A percentile compares a stretch with the other conserved stretches of the same genome.
These are phyloP conservation scores for Ceriops decandra DNA, from an alignment of 345 rosid species.

Conservation along the genomic window DNA sequence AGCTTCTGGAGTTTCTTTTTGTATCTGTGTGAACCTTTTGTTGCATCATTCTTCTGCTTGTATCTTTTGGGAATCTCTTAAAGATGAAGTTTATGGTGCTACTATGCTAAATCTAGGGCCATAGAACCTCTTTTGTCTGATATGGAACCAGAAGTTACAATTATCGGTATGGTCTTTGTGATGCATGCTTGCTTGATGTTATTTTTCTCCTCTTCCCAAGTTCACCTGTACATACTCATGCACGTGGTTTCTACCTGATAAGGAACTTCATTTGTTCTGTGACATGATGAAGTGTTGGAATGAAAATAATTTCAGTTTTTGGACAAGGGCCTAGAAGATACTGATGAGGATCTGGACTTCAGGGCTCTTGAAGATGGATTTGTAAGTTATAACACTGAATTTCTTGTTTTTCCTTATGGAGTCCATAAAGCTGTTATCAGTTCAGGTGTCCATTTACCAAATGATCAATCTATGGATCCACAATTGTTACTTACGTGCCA, in stretches of 20 bases:
- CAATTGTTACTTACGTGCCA: neutral
- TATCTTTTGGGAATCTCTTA: neutral
- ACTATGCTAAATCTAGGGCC: neutral
- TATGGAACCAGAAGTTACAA: neutral
- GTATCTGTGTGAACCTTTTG: neutral
- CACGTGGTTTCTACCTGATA: neutral
- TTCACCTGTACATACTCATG: no score
- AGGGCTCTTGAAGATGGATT: conserved; percentile 67
- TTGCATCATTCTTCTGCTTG: neutral
- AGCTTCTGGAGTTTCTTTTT: neutral
- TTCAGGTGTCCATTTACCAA: neutral
- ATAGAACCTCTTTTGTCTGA: neutral
- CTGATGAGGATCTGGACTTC: conserved; percentile 58
- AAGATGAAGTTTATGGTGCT: no score
- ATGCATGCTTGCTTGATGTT: no score
- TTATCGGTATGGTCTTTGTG: no score
- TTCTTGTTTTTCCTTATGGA: neutral
- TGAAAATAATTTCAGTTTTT: conserved; percentile 39
- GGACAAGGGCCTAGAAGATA: conserved; percentile 52
- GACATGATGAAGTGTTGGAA: neutral
- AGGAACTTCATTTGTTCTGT: neutral
- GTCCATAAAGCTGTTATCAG: neutral
- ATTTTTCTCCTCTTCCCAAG: no score
- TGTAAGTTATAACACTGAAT: conserved; percentile 45
- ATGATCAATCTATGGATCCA: neutral